Percentiles rank a stretch among this genome's conserved stretches.
Conservation (phyloP, 352 stramenopile species). For the Pythium grandisporangium region DNA sequence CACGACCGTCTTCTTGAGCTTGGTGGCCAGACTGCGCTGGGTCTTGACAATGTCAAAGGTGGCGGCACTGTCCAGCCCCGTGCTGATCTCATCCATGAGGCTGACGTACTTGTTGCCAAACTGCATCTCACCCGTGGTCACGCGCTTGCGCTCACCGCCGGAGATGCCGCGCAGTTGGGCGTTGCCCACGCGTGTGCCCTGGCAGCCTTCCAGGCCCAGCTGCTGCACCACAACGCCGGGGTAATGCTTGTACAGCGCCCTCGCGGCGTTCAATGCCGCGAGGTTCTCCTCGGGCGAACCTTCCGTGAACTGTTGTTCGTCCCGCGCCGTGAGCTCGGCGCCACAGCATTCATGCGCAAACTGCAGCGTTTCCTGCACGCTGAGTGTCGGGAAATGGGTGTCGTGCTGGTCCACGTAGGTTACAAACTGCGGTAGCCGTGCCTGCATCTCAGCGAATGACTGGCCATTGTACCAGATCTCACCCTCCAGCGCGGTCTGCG, state of each 20-base stretch:
- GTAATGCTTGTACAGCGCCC: slow-evolving; percentile 8
- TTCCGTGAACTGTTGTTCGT: slow-evolving; percentile 18
- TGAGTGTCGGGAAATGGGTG: slow-evolving; percentile 16
- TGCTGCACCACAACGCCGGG: slow-evolving; percentile 26
- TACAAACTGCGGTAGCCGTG: slow-evolving; percentile 5
- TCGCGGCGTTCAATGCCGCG: slow-evolving; percentile 6
- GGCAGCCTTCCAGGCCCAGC: slow-evolving; percentile 22
- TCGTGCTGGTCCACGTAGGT: slow-evolving; percentile 13
- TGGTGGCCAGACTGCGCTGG: slow-evolving; percentile 23
- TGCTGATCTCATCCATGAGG: slow-evolving; percentile 88
- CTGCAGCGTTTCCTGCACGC: slow-evolving; percentile 20
- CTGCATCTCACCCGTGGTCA: slow-evolving; percentile 76
- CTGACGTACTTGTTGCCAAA: slow-evolving; percentile 51
- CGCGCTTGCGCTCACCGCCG: slow-evolving; percentile 54
- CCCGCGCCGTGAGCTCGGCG: slow-evolving; percentile 7
- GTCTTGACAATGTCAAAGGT: slow-evolving; percentile 84
- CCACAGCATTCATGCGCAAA: slow-evolving; percentile 17
- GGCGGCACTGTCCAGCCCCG: slow-evolving; percentile 85
- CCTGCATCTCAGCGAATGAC: background rate
- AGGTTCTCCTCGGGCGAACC: slow-evolving; percentile 20
- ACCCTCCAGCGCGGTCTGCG: slow-evolving; percentile 2
- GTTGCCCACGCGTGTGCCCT: slow-evolving; percentile 55
- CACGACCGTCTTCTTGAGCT: slow-evolving; percentile 14
- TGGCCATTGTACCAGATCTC: slow-evolving; percentile 6
- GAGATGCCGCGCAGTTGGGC: slow-evolving; percentile 42